Evolutionary conservation across 108 stramenopile species (phyloP), one percentile per base, ranked within the genome.

Genomic region (Cyclotella choctawhatcheeana): DNA sequence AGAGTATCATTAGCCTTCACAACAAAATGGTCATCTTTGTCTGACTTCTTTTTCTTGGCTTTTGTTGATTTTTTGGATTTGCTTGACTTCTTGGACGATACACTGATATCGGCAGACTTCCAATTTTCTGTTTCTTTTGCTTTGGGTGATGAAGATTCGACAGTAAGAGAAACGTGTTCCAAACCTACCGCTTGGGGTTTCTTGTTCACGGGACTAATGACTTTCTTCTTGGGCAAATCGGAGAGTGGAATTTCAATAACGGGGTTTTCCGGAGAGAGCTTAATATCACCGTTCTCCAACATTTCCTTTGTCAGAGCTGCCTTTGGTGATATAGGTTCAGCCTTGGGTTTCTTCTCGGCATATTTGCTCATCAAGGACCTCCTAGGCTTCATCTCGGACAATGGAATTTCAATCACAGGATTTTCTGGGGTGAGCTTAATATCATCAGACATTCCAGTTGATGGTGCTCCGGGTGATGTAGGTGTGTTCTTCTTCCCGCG

Each of bases 401-500:
- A 22, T 22, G 51, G 51, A 21, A 52, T 52, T 52, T 52, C 51
- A 22, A 52, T 52, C 51, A 52, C 51, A 22, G 51, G 51, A 52
- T 52, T 52, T 24, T 52, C 51, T 22, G 4, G 20, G 24, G 51
- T 52, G 1, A 52, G 21, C 20, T 21, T 52, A 10, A 21, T 22
- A 22, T 52, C 51, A 2, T n/a, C n/a, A 2, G n/a, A n/a, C n/a
- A n/a, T n/a, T n/a, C n/a, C n/a, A n/a, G n/a, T n/a, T n/a, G n/a
- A n/a, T n/a, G n/a, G n/a, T n/a, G n/a, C n/a, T n/a, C n/a, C n/a
- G n/a, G 51, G 51, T 10, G 51, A 52, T 0, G 10, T 24, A 10
- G 51, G 24, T 52, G 16, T 58, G 30, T 22, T 32, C 32, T 32
- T 31, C 21, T 22, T 58, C 13, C 32, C 32, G 8, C 56, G 56